Conservation (phyloP, 352 stramenopile genomes). For the Pythium sp. region DNA sequence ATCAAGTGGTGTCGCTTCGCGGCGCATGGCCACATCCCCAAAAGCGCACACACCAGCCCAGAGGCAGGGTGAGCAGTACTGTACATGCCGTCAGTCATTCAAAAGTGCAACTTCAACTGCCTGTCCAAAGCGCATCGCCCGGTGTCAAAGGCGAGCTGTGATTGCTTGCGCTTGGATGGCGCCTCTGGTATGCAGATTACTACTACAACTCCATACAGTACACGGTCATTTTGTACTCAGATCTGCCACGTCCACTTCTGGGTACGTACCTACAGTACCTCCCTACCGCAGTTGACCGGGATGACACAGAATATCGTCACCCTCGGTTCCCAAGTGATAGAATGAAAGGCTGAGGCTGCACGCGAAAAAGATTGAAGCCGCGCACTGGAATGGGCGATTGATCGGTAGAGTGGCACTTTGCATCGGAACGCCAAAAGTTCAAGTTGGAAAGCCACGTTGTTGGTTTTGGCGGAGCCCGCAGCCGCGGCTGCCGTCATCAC, state of each 20-base stretch:
- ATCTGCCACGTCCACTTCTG: background rate
- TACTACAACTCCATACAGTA: no score
- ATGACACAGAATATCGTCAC: background rate
- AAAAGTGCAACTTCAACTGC: background rate
- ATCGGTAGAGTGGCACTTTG: background rate
- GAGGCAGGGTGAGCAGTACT: no score
- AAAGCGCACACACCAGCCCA: background rate
- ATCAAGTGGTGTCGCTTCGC: background rate
- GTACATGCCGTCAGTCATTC: background rate
- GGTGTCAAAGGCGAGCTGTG: no score
- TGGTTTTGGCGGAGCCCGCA: background rate
- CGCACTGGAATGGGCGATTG: background rate
- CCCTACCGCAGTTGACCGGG: background rate
- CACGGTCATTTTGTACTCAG: background rate
- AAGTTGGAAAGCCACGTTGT: background rate
- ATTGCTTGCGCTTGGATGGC: no score
- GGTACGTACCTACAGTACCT: background rate
- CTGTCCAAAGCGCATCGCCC: background rate
- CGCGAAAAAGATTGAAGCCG: background rate
- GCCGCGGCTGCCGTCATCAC: background rate
- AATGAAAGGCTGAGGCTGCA: no score
- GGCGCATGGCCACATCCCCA: background rate
- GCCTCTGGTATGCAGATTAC: no score
- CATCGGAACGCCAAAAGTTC: slow-evolving; percentile 1
- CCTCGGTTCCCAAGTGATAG: background rate